Base-by-base conservation (phyloP, 1,284 basidiomycete species). In the Apiotrichum gamsii region DNA sequence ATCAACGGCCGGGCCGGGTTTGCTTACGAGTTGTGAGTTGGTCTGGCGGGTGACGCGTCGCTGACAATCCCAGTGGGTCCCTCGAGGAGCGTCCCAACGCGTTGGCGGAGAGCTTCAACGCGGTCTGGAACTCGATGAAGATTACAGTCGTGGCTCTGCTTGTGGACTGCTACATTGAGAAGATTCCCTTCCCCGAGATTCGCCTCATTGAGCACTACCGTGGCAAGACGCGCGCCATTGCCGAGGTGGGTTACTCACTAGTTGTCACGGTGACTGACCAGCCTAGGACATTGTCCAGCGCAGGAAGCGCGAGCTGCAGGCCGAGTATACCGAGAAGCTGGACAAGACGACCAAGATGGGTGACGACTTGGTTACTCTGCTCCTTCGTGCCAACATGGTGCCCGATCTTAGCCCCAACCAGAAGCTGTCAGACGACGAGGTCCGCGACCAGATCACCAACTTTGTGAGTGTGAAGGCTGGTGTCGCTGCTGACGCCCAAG, bases 401-500 rank as follows among this genome's bases (percentile, higher is more conserved):
- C 64, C 75, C 10, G 80, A 82, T 42, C 60, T 82, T 9, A 66
- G 72, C 8, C 66, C 75, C 0, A 71, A 72, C 0, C 78, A 84
- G 60, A 74, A 75, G 23, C 77, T 89, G 75, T 77, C 78, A 9
- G 77, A 80, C 33, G 72, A 76, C 14, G 85, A 88, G 60, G 79
- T 84, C 4, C 71, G 83, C 16, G 83, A 79, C 51, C 85, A 87
- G 64, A 84, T 89, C 51, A 81, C 82, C 11, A 87, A 83, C 0
- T 85, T 89, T 64, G 77, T 88, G 38, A 49, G 65, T 3, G 8
- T 3, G 8, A 8, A 16, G n/a, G 33, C 20, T 8, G 15, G n/a
- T 2, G 4, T 4, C 23, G 6, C 3, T 8, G 24, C 37, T 38
- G 37, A 38, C 24, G 3, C 5, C 32, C 11, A 6, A 33, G 32